Conservation (phyloP, 2,329 filamentous ascomycete genomes). For the Colletotrichum euphorbiae region DNA sequence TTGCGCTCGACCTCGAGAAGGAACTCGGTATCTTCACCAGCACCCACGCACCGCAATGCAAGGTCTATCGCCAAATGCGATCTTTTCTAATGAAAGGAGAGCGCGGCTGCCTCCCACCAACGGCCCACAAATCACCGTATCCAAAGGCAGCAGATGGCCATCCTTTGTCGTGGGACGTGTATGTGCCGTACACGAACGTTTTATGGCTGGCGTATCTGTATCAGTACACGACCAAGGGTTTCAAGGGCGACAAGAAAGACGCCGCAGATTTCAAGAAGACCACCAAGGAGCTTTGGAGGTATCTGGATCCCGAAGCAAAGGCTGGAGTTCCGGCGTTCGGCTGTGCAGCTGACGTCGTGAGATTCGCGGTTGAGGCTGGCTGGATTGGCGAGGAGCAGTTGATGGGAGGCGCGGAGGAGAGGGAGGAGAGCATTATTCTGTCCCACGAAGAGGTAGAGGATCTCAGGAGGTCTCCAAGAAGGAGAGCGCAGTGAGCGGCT, state of each 20-base stretch:
- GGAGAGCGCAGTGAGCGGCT: conserved; percentile 6
- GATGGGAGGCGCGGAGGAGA: conserved; percentile 49
- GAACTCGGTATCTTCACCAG: conserved; percentile 71
- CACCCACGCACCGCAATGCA: conserved; percentile 69
- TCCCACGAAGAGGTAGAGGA: conserved; percentile 45
- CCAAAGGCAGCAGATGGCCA: conserved; percentile 49
- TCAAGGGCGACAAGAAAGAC: conserved; percentile 59
- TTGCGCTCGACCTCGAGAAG: conserved; percentile 70
- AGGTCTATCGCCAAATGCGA: conserved; percentile 72
- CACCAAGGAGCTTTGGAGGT: conserved; percentile 65
- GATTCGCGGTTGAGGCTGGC: conserved; percentile 67
- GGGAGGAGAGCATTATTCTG: conserved; percentile 56
- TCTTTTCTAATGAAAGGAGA: conserved; percentile 66
- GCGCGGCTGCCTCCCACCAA: conserved; percentile 61
- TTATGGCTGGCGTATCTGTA: conserved; percentile 74
- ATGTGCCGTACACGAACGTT: conserved; percentile 72
- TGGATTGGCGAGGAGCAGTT: conserved; percentile 68
- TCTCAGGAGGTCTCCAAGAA: conserved; percentile 26
- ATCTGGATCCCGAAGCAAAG: conserved; percentile 64
- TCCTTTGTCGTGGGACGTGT: conserved; percentile 64
- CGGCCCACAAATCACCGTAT: conserved; percentile 60
- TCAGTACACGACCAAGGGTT: conserved; percentile 61
- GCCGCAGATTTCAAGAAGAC: conserved; percentile 58
- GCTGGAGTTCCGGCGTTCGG: conserved; percentile 62
- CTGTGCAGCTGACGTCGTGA: conserved; percentile 67